Base-by-base conservation (phyloP, 805 yeast genomes). In the Metschnikowia orientalis region DNA sequence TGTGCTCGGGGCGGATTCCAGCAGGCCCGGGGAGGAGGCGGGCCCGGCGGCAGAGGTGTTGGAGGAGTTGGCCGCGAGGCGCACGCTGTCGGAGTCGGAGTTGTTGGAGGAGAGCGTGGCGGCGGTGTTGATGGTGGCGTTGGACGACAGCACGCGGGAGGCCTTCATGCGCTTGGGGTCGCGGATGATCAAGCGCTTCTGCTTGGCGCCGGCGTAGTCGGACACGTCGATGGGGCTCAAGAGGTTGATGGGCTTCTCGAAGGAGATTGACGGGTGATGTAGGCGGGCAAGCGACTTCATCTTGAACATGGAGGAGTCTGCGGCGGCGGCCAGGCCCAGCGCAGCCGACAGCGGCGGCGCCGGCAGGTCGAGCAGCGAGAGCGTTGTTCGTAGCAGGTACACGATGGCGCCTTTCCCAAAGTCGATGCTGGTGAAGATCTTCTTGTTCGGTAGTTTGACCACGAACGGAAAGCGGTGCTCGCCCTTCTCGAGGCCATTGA, bases 381-480 rank as follows among this genome's bases (percentile, higher is more conserved):
- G 54, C 3, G 77, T 63, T 8, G 81, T 80, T 29, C 75, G 71
- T 27, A 88, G 60, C 19, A 61, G 57, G 54, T 88, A 88, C 3
- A 72, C 56, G 10, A 88, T 84, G 12, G 85, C 73, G n/a, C 97
- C 96, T 47, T 79, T 77, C 45, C 89, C 95, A 47, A 88, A 88
- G 43, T 78, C 79, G 16, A 88, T 72, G 31, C 87, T 77, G 14
- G 92, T 82, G 55, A 69, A 80, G 3, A 85, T 71, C 43, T 82
- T 73, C 42, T 75, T 77, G 45, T 70, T 71, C 1, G 96, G 95
- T n/a, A 88, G 67, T 45, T 76, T 80, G 26, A 88, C 83, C 29
- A 81, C 75, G 51, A 88, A 89, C 13, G 95, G 95, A 53, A 89
- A 88, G 21, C 85, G 61, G 57, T 88, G 96, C 51, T 84, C 90